phyloP scores from a whole-genome alignment of 2,329 filamentous ascomycete species.

The Coniochaeta sp. region DNA sequence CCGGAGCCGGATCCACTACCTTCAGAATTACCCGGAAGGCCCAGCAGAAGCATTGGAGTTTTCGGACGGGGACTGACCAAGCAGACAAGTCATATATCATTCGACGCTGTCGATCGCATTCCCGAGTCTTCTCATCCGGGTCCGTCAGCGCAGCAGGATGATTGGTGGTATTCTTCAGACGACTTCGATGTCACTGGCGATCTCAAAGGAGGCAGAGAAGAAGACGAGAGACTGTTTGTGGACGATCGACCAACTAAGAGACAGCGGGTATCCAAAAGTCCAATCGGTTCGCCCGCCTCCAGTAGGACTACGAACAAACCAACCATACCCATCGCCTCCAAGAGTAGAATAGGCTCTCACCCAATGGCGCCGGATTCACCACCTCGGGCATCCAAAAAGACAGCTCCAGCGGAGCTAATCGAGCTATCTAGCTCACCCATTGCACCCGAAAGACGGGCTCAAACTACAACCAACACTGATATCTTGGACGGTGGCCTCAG shows the following conservation, averaged over 20 bases:
- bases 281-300: neutral
- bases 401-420: neutral
- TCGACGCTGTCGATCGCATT: neutral
- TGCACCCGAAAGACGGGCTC: neutral
- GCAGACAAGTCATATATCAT: neutral
- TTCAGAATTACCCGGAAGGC: neutral
- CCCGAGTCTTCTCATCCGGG: neutral
- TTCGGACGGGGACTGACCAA: neutral
- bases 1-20: constrained; percentile 4
- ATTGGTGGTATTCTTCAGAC: constrained; percentile 19
- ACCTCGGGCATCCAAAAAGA: neutral
- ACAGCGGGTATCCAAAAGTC: constrained; percentile 14
- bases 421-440: neutral
- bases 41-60: neutral
- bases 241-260: constrained; percentile 20
- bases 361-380: neutral
- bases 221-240: constrained; percentile 2
- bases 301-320: neutral
- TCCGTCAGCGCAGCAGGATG: neutral
- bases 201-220: constrained; percentile 8
- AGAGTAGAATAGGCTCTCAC: neutral
- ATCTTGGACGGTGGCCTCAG: neutral
- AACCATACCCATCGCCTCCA: neutral
- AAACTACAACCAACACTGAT: neutral
- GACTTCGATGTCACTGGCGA: constrained; percentile 35